A percentile compares a stretch with the other conserved stretches of the same genome.
These are phyloP conservation scores for Aspergillus pseudotamarii DNA, from an alignment of 2,329 filamentous ascomycete genomes.

Conservation along the genomic window DNA sequence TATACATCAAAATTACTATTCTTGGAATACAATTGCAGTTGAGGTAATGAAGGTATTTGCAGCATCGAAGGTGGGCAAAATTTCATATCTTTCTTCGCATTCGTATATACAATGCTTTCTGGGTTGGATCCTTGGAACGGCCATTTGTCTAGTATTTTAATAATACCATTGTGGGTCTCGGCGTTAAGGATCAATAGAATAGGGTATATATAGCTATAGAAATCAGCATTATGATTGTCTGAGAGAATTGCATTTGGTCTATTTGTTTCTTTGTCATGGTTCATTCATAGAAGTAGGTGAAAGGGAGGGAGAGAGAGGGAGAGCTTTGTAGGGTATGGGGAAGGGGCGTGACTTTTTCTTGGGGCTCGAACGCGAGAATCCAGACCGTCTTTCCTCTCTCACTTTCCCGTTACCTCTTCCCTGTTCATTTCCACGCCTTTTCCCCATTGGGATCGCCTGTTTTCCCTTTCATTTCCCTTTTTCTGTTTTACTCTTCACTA, in stretches of 20 bases:
- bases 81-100: background rate
- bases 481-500: background rate
- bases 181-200: background rate
- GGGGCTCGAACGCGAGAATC: background rate
- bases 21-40: background rate
- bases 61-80: background rate
- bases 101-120: background rate
- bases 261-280: background rate
- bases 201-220: background rate
- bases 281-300: background rate
- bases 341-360: background rate
- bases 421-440: background rate
- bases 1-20: background rate
- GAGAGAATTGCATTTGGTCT: background rate
- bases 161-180: background rate
- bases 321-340: background rate
- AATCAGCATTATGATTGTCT: background rate
- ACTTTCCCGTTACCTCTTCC: slow-evolving; percentile 12
- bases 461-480: background rate
- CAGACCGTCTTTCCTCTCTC: slow-evolving; percentile 2
- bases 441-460: background rate
- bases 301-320: background rate
- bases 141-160: background rate
- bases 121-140: background rate
- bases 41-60: background rate